A percentile compares a stretch with the other conserved stretches of the same genome.
phyloP scores from a whole-genome alignment of 257 asterid genomes.

The Perilla frutescens region DNA sequence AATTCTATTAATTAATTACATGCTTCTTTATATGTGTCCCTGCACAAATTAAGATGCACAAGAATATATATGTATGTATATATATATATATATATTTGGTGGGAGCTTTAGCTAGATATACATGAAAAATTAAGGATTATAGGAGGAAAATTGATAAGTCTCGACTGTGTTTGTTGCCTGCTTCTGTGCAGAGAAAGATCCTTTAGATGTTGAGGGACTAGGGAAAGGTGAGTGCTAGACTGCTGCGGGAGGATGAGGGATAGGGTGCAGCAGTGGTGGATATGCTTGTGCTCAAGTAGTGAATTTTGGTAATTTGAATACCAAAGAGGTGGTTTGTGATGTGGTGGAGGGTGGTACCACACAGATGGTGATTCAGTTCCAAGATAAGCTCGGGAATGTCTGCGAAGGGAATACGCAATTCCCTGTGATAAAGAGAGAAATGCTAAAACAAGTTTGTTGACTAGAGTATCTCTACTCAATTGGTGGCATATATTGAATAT shows the following conservation, averaged over 20 bases:
- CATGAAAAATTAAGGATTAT: too few species aligned
- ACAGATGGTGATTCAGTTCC: slow-evolving; percentile 82
- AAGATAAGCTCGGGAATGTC: slow-evolving; percentile 93
- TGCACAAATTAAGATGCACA: too few species aligned
- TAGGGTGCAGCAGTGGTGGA: slow-evolving; percentile 93
- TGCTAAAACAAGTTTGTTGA: slow-evolving; percentile 71
- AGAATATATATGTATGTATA: too few species aligned
- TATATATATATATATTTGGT: too few species aligned
- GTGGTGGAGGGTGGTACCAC: slow-evolving; percentile 99
- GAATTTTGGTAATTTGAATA: slow-evolving; percentile 94
- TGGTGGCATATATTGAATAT: neutral
- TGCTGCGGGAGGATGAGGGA: slow-evolving; percentile 96
- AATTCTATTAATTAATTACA: too few species aligned
- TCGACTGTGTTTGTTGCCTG: too few species aligned
- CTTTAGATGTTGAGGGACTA: slow-evolving; percentile 68
- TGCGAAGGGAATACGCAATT: slow-evolving; percentile 91
- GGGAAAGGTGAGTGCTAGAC: slow-evolving; percentile 86
- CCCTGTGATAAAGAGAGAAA: slow-evolving; percentile 79
- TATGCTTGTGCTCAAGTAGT: too few species aligned
- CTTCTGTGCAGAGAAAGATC: slow-evolving; percentile 82
- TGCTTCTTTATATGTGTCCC: too few species aligned
- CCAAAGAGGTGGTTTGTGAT: slow-evolving; percentile 94
- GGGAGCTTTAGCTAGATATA: too few species aligned
- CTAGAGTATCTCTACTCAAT: slow-evolving; percentile 9
- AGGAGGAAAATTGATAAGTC: slow-evolving; percentile 75